A percentile compares a stretch with the other conserved stretches of the same genome.
These are phyloP conservation scores for Waltergamsia citrina DNA, from an alignment of 2,329 filamentous ascomycete species.

Conservation along the genomic window DNA sequence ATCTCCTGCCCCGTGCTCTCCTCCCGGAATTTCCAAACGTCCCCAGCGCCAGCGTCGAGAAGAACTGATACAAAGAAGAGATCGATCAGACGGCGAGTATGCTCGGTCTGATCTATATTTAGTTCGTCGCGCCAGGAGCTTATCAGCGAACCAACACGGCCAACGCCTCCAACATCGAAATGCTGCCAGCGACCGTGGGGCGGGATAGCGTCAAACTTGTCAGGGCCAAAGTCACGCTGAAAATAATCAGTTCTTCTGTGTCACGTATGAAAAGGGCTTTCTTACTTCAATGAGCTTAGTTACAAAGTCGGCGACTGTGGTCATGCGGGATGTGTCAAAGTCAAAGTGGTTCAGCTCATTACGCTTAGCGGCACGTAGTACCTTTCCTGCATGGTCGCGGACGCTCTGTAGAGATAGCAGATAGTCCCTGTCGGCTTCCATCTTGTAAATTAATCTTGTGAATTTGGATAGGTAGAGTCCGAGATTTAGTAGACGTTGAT, in stretches of 20 bases:
- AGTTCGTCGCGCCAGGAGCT: constrained; percentile 31
- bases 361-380: constrained; percentile 23
- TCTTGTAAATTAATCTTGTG: too few relatives aligned
- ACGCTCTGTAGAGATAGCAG: constrained; percentile 24
- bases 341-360: constrained; percentile 30
- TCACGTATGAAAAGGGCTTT: not conserved
- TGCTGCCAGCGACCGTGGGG: constrained; percentile 54
- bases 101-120: constrained; percentile 32
- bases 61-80: constrained; percentile 53
- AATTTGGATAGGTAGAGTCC: too few relatives aligned
- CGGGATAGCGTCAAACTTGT: constrained; percentile 35
- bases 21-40: constrained; percentile 36
- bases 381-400: constrained; percentile 21
- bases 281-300: constrained; percentile 29
- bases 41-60: constrained; percentile 44
- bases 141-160: constrained; percentile 35
- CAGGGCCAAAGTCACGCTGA: constrained; percentile 40
- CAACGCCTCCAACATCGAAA: constrained; percentile 46
- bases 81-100: constrained; percentile 45
- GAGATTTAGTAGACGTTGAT: too few relatives aligned
- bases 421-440: too few relatives aligned
- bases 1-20: constrained; percentile 21
- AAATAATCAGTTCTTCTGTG: constrained; percentile 3
- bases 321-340: constrained; percentile 25
- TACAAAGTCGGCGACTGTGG: constrained; percentile 30